Percentiles rank a stretch among this genome's conserved stretches.
Conservation (phyloP, 1,139 yeast genomes). For the Sporopachydermia cereana region DNA sequence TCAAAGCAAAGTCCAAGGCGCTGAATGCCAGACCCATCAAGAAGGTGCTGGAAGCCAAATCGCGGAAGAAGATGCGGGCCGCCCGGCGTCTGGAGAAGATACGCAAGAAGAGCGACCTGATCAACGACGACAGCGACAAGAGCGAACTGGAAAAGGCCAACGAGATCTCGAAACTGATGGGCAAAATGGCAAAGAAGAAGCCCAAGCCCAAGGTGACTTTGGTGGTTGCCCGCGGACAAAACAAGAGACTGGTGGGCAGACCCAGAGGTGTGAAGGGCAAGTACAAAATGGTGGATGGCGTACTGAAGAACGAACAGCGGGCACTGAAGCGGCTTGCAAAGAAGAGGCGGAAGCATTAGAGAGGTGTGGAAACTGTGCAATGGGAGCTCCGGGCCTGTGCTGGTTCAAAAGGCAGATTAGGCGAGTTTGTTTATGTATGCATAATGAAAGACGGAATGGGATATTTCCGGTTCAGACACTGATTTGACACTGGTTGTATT, state of each 20-base stretch:
- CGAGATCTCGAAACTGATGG: conserved; percentile 79
- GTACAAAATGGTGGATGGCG: conserved; percentile 99
- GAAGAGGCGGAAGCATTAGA: conserved; percentile 57
- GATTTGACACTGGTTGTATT: no score
- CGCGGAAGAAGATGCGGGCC: conserved; percentile 93
- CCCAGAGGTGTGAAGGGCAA: conserved; percentile 96
- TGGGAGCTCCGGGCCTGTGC: no score
- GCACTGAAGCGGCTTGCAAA: conserved; percentile 85
- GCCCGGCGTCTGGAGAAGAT: conserved; percentile 77
- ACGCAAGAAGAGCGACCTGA: conserved; percentile 87
- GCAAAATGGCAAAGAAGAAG: conserved; percentile 55
- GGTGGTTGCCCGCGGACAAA: conserved; percentile 81
- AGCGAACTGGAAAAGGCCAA: conserved; percentile 92
- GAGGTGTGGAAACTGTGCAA: no score
- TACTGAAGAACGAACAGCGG: conserved; percentile 91
- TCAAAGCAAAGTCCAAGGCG: conserved; percentile 80
- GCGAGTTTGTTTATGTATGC: no score
- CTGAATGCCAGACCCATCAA: conserved; percentile 95
- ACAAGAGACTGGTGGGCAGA: conserved; percentile 84
- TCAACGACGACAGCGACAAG: conserved; percentile 78
- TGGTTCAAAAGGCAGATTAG: no score
- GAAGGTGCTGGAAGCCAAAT: conserved; percentile 95
- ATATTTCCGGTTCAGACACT: no score
- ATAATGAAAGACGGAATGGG: no score
- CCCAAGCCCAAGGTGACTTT: conserved; percentile 74